These are phyloP conservation scores for Beauveria sp. DNA, from an alignment of 2,329 filamentous ascomycete species.

Conservation along the genomic window DNA sequence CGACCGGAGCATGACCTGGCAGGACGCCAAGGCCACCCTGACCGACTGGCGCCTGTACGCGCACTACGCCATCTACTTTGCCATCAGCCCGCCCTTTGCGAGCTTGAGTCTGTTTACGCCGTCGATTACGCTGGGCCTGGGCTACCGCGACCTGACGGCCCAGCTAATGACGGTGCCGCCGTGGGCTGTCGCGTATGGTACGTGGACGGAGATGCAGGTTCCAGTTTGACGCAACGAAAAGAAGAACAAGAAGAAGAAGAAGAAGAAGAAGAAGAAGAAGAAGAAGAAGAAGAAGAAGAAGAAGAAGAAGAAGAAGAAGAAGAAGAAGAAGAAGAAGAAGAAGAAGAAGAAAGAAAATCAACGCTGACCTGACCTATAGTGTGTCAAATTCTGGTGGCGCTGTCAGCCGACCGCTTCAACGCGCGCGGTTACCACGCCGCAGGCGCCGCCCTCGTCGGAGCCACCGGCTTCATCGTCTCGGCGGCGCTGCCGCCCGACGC, in stretches of 20 bases:
- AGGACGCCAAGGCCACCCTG: slow-evolving; percentile 61
- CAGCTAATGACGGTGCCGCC: slow-evolving; percentile 62
- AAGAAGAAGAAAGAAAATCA: neutral
- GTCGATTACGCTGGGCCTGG: slow-evolving; percentile 49
- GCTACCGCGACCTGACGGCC: slow-evolving; percentile 43
- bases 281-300: neutral
- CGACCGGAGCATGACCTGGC: slow-evolving; percentile 55
- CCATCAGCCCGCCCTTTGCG: slow-evolving; percentile 48
- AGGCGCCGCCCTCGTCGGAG: slow-evolving; percentile 35
- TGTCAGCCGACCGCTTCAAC: slow-evolving; percentile 57
- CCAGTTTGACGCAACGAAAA: too few species aligned
- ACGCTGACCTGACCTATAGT: slow-evolving; percentile 18
- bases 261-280: too few species aligned
- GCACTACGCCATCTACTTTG: slow-evolving; percentile 49
- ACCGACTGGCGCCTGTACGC: slow-evolving; percentile 63
- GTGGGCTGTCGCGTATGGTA: slow-evolving; percentile 52
- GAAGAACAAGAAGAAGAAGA: too few species aligned
- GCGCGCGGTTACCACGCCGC: slow-evolving; percentile 40
- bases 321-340: too few species aligned
- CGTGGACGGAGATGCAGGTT: slow-evolving; percentile 10
- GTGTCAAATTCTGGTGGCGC: slow-evolving; percentile 38
- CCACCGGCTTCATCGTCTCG: slow-evolving; percentile 49
- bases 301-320: too few species aligned
- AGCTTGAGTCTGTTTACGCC: slow-evolving; percentile 56
- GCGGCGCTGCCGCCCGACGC: slow-evolving; percentile 53